Evolutionary conservation across 2,329 filamentous ascomycete species (phyloP).

Genomic region (Colletotrichum sp.): DNA sequence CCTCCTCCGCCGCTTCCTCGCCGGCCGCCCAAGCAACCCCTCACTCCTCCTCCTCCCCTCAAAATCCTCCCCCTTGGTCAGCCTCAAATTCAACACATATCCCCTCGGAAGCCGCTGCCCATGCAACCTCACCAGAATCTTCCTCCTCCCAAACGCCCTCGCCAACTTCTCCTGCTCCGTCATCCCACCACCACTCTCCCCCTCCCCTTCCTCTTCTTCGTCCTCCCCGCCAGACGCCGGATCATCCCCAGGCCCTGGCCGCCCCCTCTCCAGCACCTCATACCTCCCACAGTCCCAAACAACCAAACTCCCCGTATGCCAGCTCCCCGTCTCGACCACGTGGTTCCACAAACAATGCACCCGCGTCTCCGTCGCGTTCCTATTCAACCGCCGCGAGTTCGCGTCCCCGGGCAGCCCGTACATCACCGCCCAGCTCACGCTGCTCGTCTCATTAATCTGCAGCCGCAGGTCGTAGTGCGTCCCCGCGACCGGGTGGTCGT

Average conservation of each 20-base stretch:
- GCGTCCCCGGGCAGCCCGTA: constrained; percentile 65
- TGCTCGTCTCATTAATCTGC: constrained; percentile 72
- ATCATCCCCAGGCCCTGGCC: constrained; percentile 33
- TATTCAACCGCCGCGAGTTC: constrained; percentile 56
- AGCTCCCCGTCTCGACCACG: constrained; percentile 62
- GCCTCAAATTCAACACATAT: constrained; percentile 60
- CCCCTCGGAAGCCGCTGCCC: constrained; percentile 56
- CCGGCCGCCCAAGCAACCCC: constrained; percentile 20
- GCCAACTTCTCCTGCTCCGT: constrained; percentile 54
- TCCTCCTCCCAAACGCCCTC: constrained; percentile 56
- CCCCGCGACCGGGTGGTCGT: constrained; percentile 74
- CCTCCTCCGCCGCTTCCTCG: background rate
- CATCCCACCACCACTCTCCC: constrained; percentile 9
- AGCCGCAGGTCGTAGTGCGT: constrained; percentile 73
- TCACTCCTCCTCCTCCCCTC: constrained; percentile 28
- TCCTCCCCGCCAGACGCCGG: constrained; percentile 28
- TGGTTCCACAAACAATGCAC: constrained; percentile 69
- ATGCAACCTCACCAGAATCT: constrained; percentile 61
- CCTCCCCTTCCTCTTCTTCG: constrained; percentile 26
- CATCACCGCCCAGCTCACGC: constrained; percentile 69
- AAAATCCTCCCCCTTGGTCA: constrained; percentile 50
- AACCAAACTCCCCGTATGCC: constrained; percentile 60
- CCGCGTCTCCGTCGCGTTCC: constrained; percentile 67
- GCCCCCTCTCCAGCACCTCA: constrained; percentile 51
- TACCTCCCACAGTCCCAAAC: constrained; percentile 70